These are phyloP conservation scores for Anaeromyces robustus DNA, from an alignment of 192 early-diverging fungal species.

Conservation along the genomic window DNA sequence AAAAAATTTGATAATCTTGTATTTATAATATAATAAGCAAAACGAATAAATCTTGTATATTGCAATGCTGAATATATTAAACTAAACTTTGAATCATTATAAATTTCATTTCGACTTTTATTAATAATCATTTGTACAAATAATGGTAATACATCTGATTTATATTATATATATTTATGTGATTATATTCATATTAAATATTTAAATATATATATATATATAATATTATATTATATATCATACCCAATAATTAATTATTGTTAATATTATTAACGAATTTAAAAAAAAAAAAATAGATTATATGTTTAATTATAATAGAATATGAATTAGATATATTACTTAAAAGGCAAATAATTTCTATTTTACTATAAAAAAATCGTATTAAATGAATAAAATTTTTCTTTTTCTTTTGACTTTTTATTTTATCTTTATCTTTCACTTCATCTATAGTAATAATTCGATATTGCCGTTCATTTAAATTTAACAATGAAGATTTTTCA, in stretches of 20 bases:
- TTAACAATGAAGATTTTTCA: background rate
- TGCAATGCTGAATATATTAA: background rate
- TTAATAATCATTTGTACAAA: background rate
- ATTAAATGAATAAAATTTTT: background rate
- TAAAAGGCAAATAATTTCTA: background rate
- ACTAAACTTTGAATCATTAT: background rate
- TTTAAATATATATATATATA: too few species aligned
- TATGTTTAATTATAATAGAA: too few species aligned
- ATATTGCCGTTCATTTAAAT: background rate
- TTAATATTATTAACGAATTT: too few species aligned
- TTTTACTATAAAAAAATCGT: background rate
- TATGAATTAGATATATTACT: background rate
- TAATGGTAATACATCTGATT: background rate
- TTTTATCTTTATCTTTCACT: background rate
- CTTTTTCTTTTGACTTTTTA: background rate
- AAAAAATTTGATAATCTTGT: background rate
- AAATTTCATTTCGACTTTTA: background rate
- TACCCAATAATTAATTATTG: too few species aligned
- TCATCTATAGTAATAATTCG: background rate
- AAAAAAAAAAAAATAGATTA: too few species aligned
- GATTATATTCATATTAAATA: too few species aligned
- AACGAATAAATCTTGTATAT: background rate
- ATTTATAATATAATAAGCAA: background rate
- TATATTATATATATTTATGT: background rate
- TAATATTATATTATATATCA: too few species aligned